These are phyloP conservation scores for Rutstroemia sp. DNA, from an alignment of 2,329 filamentous ascomycete genomes.

Conservation along the genomic window DNA sequence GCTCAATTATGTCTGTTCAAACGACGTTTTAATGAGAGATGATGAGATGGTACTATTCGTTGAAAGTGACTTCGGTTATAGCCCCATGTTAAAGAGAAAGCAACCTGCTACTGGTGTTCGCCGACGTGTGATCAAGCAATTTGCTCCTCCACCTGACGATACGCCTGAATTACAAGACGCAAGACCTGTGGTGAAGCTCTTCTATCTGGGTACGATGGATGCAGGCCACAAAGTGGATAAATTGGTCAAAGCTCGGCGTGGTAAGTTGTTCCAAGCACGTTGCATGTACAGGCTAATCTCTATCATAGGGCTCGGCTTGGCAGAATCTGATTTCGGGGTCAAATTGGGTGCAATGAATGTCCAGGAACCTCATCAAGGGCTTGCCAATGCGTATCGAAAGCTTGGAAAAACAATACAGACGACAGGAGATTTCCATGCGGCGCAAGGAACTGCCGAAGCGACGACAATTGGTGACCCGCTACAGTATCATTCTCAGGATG, in stretches of 20 bases:
- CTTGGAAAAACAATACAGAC: conserved; percentile 90
- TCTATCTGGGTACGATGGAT: conserved; percentile 94
- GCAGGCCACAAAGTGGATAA: conserved; percentile 95
- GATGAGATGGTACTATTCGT: conserved; percentile 98
- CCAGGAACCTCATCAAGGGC: conserved; percentile 82
- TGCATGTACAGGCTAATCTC: conserved; percentile 25
- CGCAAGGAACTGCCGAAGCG: conserved; percentile 92
- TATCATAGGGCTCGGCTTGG: conserved; percentile 71
- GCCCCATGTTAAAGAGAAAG: conserved; percentile 88
- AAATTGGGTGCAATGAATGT: conserved; percentile 81
- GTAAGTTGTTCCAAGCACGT: conserved; percentile 41
- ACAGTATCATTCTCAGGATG: conserved; percentile 89
- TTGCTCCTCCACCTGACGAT: conserved; percentile 93
- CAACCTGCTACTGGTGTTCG: conserved; percentile 94
- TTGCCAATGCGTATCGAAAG: conserved; percentile 88
- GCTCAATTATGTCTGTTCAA: conserved; percentile 89
- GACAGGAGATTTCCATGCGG: conserved; percentile 90
- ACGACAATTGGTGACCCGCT: conserved; percentile 91
- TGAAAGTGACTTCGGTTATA: conserved; percentile 98
- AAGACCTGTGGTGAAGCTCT: conserved; percentile 85
- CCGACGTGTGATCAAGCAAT: conserved; percentile 94
- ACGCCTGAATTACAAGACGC: conserved; percentile 90
- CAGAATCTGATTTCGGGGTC: conserved; percentile 88
- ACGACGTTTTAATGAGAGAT: conserved; percentile 87
- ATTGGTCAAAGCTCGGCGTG: conserved; percentile 84